phyloP scores from a whole-genome alignment of 2,329 filamentous ascomycete species.

The Chaetomiaceae sp. region DNA sequence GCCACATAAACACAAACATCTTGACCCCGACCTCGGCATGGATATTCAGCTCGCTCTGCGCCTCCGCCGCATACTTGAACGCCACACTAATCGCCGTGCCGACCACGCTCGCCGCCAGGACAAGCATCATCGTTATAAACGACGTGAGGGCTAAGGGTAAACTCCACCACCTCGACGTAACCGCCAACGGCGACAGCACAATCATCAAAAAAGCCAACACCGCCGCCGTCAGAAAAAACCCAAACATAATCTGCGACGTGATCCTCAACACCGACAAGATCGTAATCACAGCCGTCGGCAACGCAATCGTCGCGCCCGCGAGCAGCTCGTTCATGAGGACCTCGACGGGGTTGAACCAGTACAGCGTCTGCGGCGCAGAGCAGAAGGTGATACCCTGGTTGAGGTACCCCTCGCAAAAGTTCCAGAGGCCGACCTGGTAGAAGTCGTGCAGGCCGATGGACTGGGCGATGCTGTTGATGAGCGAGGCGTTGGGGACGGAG shows the following conservation, averaged over 20 bases:
- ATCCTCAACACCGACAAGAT: slow-evolving; percentile 70
- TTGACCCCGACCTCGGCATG: slow-evolving; percentile 61
- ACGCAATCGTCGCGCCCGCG: slow-evolving; percentile 73
- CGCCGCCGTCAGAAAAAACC: slow-evolving; percentile 70
- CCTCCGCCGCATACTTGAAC: slow-evolving; percentile 71
- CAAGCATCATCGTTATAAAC: slow-evolving; percentile 62
- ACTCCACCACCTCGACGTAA: slow-evolving; percentile 54
- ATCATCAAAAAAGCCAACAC: slow-evolving; percentile 70
- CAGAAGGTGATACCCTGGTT: slow-evolving; percentile 71
- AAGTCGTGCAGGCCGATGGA: slow-evolving; percentile 88
- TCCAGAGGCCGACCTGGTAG: slow-evolving; percentile 90
- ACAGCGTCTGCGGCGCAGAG: slow-evolving; percentile 64
- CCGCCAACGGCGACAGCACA: slow-evolving; percentile 56
- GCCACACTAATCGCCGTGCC: slow-evolving; percentile 81
- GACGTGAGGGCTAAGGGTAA: slow-evolving; percentile 65
- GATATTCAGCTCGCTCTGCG: slow-evolving; percentile 72
- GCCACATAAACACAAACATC: slow-evolving; percentile 91
- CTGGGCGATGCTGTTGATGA: slow-evolving; percentile 84
- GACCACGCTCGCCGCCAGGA: slow-evolving; percentile 66
- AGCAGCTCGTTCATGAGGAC: slow-evolving; percentile 78
- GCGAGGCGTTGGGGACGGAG: slow-evolving; percentile 63
- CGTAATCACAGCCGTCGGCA: slow-evolving; percentile 68
- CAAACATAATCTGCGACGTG: slow-evolving; percentile 83
- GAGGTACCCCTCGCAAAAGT: slow-evolving; percentile 82
- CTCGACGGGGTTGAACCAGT: slow-evolving; percentile 87